Base-by-base conservation (phyloP, 1,284 basidiomycete genomes). In the Trametes hirsuta region DNA sequence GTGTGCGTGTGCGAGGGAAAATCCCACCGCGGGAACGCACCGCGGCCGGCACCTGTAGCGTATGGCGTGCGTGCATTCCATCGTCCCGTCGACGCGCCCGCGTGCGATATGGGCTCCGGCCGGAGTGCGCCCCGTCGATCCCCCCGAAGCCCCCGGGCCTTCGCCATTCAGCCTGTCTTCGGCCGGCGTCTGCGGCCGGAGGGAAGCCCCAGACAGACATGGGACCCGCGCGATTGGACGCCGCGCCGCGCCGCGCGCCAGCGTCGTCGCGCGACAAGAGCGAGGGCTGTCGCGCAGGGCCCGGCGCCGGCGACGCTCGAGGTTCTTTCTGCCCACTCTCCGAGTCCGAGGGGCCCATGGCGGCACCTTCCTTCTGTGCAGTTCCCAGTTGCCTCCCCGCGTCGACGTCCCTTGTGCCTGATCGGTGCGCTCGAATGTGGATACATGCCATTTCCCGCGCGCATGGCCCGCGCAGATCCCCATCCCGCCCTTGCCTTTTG, bases 341-440 rank as follows among this genome's bases (percentile, higher is more conserved):
- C 6, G 41, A 8, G 41, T 18, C 41, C 41, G 34, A 14, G 30
- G 14, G 14, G 30, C n/a, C 9, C n/a, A 2, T n/a, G 10, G 36
- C 4, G 8, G 47, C 47, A 48, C 35, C 47, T 48, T 18, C 47
- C 35, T 30, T 35, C 30, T 48, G 47, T 36, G 25, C 35, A 22
- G 51, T 53, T 21, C 41, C 18, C 42, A 34, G 42, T 25, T 35
- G 52, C 34, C 40, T 9, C 42, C 34, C 30, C 15, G 34, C 41
- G 47, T 50, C 58, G 25, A 47, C 5, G 44, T 15, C 55, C 55
- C 58, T 55, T 55, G 58, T 60, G 48, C 58, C 58, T 60, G 58
- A 60, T 60, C 58, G 58, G 45, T 46, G 44, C 40, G n/a, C 21
- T 47, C 53, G 36, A 50, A 41, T 37, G 39, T 46, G 47, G 47